Evolutionary conservation across 2,329 filamentous ascomycete genomes (phyloP).

Genomic region (Dactylellina sp.): DNA sequence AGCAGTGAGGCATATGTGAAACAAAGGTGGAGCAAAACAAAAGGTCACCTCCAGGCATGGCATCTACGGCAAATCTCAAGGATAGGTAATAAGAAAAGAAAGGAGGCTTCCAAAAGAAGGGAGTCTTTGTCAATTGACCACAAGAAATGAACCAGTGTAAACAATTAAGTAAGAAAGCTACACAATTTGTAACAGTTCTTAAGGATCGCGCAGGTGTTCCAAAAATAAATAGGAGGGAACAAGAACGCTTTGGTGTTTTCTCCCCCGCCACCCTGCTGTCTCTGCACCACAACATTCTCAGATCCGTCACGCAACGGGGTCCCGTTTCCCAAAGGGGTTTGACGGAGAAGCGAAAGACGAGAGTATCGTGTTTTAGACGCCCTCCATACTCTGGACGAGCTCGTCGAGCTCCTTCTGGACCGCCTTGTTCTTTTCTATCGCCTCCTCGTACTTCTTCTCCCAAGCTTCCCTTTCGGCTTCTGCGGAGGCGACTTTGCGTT

Average conservation of each 20-base stretch:
- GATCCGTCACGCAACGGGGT: constrained; percentile 4
- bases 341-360: not conserved
- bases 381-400: constrained; percentile 59
- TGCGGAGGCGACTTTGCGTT: constrained; percentile 98
- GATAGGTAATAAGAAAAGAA: constrained; percentile 8
- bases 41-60: constrained; percentile 6
- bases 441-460: constrained; percentile 98
- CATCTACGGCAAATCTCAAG: constrained; percentile 26
- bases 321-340: constrained; percentile 1
- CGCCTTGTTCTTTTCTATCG: constrained; percentile 85
- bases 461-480: constrained; percentile 91
- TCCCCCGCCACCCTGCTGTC: not conserved
- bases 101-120: not conserved
- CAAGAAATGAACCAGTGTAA: constrained; percentile 21
- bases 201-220: not conserved
- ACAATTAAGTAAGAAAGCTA: constrained; percentile 38
- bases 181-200: constrained; percentile 34
- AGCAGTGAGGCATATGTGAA: not conserved
- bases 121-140: constrained; percentile 27
- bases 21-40: not conserved
- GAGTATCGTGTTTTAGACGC: constrained; percentile 20
- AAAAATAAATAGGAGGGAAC: not conserved
- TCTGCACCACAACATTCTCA: not conserved
- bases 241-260: constrained; percentile 1
- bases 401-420: constrained; percentile 90